Conservation (phyloP, 2,329 filamentous ascomycete species). For the Aureobasidium melanogenum region DNA sequence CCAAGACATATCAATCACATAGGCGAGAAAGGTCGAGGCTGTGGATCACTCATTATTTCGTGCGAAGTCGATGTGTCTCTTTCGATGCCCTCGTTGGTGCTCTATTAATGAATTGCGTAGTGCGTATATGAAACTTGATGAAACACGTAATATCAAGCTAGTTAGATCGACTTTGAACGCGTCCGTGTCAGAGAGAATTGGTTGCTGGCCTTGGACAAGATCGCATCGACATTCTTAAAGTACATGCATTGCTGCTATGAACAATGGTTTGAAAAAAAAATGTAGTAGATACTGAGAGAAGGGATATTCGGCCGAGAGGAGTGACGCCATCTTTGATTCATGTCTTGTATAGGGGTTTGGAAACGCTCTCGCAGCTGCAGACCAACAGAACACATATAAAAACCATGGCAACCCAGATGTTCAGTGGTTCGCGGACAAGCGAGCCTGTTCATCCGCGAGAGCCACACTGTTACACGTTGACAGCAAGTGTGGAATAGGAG, state of each 20-base stretch:
- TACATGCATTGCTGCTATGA: neutral
- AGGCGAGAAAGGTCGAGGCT: neutral
- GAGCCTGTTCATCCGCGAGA: neutral
- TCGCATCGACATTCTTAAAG: neutral
- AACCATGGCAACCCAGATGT: neutral
- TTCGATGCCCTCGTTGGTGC: neutral
- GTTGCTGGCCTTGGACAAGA: neutral
- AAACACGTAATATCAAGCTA: constrained; percentile 5
- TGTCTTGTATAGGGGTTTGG: constrained; percentile 6
- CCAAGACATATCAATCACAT: neutral
- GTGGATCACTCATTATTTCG: neutral
- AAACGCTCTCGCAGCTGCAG: neutral
- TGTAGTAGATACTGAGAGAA: neutral
- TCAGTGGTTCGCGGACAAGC: neutral
- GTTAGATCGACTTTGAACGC: neutral
- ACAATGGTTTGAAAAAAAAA: neutral
- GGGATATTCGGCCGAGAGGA: neutral
- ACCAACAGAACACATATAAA: neutral
- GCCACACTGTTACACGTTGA: constrained; percentile 4
- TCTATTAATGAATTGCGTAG: neutral
- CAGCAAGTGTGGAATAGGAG: neutral
- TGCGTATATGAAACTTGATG: constrained; percentile 5
- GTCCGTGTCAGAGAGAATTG: neutral
- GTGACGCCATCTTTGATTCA: neutral
- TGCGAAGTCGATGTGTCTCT: neutral